Conservation (phyloP, 2,329 filamentous ascomycete genomes). For the Alternaria longipes region DNA sequence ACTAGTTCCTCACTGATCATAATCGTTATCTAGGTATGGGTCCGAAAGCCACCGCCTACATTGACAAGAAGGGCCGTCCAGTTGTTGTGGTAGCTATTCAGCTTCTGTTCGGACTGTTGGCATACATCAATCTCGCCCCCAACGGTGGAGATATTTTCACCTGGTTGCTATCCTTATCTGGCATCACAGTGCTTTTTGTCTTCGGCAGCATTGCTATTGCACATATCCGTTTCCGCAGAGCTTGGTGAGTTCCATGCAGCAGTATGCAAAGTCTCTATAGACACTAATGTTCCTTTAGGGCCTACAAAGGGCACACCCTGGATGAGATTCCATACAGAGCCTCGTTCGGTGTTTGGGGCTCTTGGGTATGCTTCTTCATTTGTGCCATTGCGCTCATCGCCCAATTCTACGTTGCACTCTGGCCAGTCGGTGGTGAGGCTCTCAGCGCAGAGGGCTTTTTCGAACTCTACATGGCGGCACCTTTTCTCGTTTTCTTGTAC, state of each 20-base stretch:
- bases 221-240: conserved; percentile 84
- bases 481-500: conserved; percentile 59
- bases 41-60: conserved; percentile 77
- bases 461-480: conserved; percentile 55
- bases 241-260: conserved; percentile 31
- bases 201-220: conserved; percentile 85
- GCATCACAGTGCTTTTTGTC: conserved; percentile 76
- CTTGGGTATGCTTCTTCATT: conserved; percentile 45
- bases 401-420: conserved; percentile 49
- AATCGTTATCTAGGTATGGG: conserved; percentile 62
- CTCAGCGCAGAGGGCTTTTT: conserved; percentile 54
- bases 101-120: conserved; percentile 73
- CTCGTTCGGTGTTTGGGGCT: conserved; percentile 49
- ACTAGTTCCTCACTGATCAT: neutral
- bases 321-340: conserved; percentile 53
- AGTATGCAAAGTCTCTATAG: neutral
- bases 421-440: conserved; percentile 39
- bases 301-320: conserved; percentile 41
- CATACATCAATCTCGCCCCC: conserved; percentile 70
- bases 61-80: conserved; percentile 81
- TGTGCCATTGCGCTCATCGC: conserved; percentile 49
- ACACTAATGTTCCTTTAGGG: neutral
- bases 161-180: conserved; percentile 81
- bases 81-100: conserved; percentile 76
- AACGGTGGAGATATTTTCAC: conserved; percentile 71